These are phyloP conservation scores for Sarocladiaceae sp. DNA, from an alignment of 2,329 filamentous ascomycete genomes.

Conservation along the genomic window DNA sequence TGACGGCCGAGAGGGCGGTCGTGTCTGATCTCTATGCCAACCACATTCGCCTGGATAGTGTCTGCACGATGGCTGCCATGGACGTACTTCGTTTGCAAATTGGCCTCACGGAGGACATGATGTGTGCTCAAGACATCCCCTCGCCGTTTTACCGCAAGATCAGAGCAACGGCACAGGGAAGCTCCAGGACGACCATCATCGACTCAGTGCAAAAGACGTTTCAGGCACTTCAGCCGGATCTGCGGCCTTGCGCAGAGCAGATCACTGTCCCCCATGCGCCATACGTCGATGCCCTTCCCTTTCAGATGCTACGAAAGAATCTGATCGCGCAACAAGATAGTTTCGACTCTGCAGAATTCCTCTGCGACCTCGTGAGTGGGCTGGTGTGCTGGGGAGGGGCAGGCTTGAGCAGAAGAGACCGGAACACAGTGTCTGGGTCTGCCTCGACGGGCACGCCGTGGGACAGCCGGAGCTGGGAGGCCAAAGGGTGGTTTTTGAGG, in stretches of 20 bases:
- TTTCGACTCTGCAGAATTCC: conserved; percentile 18
- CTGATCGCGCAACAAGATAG: conserved; percentile 12
- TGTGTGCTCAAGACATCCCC: conserved; percentile 18
- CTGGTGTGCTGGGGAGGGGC: conserved; percentile 20
- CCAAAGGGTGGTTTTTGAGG: conserved; percentile 19
- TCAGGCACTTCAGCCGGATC: conserved; percentile 17
- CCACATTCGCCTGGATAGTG: conserved; percentile 19
- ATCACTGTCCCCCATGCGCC: conserved; percentile 17
- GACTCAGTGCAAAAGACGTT: conserved; percentile 17
- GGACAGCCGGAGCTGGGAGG: conserved; percentile 23
- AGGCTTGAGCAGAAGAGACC: conserved; percentile 10
- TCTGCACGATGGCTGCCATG: conserved; percentile 20
- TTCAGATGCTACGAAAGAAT: conserved; percentile 19
- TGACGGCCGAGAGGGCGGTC: not conserved
- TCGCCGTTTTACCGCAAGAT: conserved; percentile 21
- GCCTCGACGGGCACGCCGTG: conserved; percentile 18
- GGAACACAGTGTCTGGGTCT: not conserved
- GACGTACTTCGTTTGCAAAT: conserved; percentile 11
- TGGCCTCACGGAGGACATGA: conserved; percentile 17
- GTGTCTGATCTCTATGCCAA: conserved; percentile 20
- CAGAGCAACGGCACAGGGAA: not conserved
- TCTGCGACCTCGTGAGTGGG: conserved; percentile 17
- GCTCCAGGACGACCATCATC: conserved; percentile 10
- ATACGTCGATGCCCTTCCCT: conserved; percentile 19
- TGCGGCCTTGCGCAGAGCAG: conserved; percentile 18